Percentiles rank a stretch among this genome's conserved stretches.
Conservation (phyloP, 257 asterid genomes). For the Gynochthodes officinalis region DNA sequence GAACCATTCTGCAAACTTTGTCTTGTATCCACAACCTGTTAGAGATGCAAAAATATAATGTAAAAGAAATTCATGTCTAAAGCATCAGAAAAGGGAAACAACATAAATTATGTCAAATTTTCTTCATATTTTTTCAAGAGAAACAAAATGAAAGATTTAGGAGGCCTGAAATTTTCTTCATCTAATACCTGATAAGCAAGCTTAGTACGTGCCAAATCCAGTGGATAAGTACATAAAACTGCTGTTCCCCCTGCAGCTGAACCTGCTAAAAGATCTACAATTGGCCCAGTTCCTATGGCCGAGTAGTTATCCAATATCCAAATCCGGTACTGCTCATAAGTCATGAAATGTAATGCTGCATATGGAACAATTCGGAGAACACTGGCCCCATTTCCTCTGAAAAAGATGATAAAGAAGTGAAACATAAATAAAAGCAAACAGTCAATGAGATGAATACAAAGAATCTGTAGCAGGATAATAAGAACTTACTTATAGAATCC, state of each 20-base stretch:
- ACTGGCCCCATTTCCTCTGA: constrained; percentile 98
- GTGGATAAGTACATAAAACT: constrained; percentile 93
- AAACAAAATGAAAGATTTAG: neutral
- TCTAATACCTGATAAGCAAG: constrained; percentile 89
- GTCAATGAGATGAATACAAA: neutral
- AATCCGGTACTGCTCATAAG: constrained; percentile 80
- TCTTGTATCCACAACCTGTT: constrained; percentile 59
- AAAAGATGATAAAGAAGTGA: constrained; percentile 3
- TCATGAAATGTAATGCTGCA: constrained; percentile 95
- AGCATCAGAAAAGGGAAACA: neutral
- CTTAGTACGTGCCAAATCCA: constrained; percentile 96
- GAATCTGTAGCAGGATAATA: neutral
- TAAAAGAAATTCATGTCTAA: neutral
- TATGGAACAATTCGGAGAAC: constrained; percentile 93
- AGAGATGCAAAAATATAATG: neutral
- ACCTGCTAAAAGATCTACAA: constrained; percentile 95
- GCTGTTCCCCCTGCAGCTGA: constrained; percentile 99
- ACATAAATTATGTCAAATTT: neutral
- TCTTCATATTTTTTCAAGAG: neutral
- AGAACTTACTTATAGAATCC: constrained; percentile 81
- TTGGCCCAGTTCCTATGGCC: constrained; percentile 75
- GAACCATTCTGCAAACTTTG: constrained; percentile 36
- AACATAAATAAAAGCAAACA: neutral
- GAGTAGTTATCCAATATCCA: constrained; percentile 74
- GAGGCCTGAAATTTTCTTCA: neutral